Evolutionary conservation across 202 grass and related monocot species (phyloP).

Genomic region (Carex sylvatica): DNA sequence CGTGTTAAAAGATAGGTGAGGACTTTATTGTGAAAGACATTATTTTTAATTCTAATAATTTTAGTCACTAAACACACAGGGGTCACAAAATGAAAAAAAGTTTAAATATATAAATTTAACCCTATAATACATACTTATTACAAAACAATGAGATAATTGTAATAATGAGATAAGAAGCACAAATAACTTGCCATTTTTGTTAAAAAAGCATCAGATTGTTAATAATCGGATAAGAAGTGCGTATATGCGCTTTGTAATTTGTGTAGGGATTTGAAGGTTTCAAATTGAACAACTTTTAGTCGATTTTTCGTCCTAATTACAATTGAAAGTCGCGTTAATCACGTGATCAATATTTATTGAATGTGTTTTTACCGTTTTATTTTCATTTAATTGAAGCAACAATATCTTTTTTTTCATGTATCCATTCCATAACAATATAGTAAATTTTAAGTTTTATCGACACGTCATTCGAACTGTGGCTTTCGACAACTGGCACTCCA

Average conservation of each 20-base stretch:
- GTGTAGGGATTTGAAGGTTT: neutral
- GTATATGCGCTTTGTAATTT: neutral
- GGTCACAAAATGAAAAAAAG: neutral
- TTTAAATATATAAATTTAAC: neutral
- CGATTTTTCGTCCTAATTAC: neutral
- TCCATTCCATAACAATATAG: neutral
- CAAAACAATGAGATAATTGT: too few relatives aligned
- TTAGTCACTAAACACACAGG: neutral
- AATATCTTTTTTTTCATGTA: neutral
- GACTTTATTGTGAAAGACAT: too few relatives aligned
- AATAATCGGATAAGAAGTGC: too few relatives aligned
- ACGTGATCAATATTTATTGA: neutral
- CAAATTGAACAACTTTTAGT: neutral
- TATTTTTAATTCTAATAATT: neutral
- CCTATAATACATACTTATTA: neutral
- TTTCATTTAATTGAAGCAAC: slow-evolving; percentile 18
- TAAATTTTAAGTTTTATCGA: slow-evolving; percentile 1
- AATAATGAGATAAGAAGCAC: neutral
- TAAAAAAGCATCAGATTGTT: neutral
- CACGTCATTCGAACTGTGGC: neutral
- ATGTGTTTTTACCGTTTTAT: slow-evolving; percentile 11
- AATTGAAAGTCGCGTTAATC: neutral
- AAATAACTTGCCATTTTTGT: neutral
- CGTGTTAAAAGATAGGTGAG: neutral
- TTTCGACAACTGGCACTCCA: slow-evolving; percentile 4